phyloP scores from a whole-genome alignment of 176 grass and related monocot genomes.

The Rhipidocladum racemiflorum region DNA sequence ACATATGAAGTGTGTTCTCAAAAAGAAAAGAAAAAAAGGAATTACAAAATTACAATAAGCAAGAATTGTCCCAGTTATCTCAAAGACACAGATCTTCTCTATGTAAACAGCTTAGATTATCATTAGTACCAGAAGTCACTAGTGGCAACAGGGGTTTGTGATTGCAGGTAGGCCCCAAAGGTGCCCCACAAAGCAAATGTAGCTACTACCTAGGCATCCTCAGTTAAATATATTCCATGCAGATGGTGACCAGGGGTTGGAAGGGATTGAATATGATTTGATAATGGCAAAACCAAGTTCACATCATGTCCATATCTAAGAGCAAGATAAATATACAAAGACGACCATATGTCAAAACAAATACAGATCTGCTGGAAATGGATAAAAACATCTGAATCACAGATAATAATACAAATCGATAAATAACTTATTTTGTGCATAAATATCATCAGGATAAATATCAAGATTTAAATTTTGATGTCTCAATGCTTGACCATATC shows the following conservation, averaged over 20 bases:
- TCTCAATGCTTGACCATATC: neutral
- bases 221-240: neutral
- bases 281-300: neutral
- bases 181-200: neutral
- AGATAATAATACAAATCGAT: neutral
- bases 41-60: neutral
- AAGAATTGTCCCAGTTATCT: neutral
- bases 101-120: neutral
- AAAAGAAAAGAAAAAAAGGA: too few species aligned
- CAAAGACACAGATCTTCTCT: neutral
- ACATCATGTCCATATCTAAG: neutral
- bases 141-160: neutral
- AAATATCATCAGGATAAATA: neutral
- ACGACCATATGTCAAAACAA: neutral
- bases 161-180: neutral
- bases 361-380: neutral
- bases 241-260: neutral
- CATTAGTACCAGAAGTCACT: neutral
- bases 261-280: neutral
- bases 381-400: slow-evolving; percentile 9
- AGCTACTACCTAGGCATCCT: neutral
- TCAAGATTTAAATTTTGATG: neutral
- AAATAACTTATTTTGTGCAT: neutral
- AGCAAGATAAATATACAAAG: neutral
- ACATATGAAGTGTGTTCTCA: neutral